A percentile compares a stretch with the other conserved stretches of the same genome.
Evolutionary conservation across 345 rosid genomes (phyloP).

Genomic region (Moringa oleifera): DNA sequence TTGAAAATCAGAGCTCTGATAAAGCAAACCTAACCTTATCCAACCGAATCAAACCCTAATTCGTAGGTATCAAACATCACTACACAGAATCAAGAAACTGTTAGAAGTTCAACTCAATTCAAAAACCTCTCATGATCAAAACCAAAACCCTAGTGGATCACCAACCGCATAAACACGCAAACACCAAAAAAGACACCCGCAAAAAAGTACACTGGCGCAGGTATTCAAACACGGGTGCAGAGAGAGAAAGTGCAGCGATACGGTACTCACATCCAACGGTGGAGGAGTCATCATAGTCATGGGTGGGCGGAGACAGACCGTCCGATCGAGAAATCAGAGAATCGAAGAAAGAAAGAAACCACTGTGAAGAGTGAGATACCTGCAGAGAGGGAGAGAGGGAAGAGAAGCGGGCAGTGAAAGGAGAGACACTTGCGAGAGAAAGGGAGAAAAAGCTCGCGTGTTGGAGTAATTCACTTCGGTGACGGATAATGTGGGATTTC

Average conservation of each 20-base stretch:
- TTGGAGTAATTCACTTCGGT: constrained; percentile 22
- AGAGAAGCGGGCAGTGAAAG: constrained; percentile 16
- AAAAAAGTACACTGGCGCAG: not conserved
- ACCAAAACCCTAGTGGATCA: constrained; percentile 25
- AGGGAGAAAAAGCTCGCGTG: constrained; percentile 17
- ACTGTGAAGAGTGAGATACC: constrained; percentile 12
- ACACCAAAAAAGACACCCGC: constrained; percentile 9
- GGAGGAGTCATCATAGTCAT: constrained; percentile 90
- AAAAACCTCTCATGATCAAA: constrained; percentile 7
- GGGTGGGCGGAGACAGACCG: constrained; percentile 24
- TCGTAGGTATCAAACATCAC: not conserved
- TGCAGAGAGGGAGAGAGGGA: not conserved
- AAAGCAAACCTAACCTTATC: constrained; percentile 12
- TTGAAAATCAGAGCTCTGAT: constrained; percentile 6
- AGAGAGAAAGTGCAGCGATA: constrained; percentile 8
- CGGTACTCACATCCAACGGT: constrained; percentile 58
- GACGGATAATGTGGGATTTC: constrained; percentile 31
- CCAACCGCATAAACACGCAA: not conserved
- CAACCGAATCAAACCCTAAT: constrained; percentile 25
- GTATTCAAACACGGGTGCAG: constrained; percentile 15
- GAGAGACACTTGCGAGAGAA: constrained; percentile 19
- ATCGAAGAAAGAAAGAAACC: constrained; percentile 1
- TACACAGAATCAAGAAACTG: not conserved
- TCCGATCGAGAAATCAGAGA: constrained; percentile 31
- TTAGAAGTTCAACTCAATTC: constrained; percentile 22